Base-by-base conservation (phyloP, 169 alveolate genomes). In the Plasmodium malariae region DNA sequence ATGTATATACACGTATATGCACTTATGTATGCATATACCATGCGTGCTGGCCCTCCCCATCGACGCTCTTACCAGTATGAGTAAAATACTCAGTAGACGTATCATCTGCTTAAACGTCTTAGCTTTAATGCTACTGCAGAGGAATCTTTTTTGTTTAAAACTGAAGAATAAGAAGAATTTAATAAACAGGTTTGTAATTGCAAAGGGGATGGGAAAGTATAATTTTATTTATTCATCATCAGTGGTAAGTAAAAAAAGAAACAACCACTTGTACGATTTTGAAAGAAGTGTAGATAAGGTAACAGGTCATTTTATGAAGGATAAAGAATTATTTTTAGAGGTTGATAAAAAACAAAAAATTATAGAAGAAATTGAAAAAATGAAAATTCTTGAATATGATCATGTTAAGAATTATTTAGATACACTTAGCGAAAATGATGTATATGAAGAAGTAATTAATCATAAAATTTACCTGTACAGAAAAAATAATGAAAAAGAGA, bases 241-340 rank as follows among this genome's bases (percentile, higher is more conserved):
- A n/a, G n/a, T n/a, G n/a, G n/a, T n/a, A n/a, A 19, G 30, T 6
- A 68, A 40, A 34, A 68, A 32, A 14, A 68, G 78, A 68, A 30
- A 68, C 32, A 49, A 24, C 1, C 11, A 43, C 11, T 32, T 74
- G n/a, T 43, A 59, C 12, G 0, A 14, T 2, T 49, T 85, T 12
- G 91, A 85, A 67, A 59, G 91, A 30, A 85, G 91, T 45, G 73
- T 68, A 21, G 91, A 85, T 55, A 85, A 85, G 28, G 91, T 85
- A 9, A 85, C 86, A 6, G 91, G 91, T 0, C 57, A 85, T 40
- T 85, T 85, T 68, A 55, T 85, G 60, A 11, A 32, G 12, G 91
- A 85, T 45, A 85, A 60, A 85, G 91, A 69, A 2, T 60, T 85
- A 43, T 68, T 85, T 70, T 24, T 85, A 69, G 91, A 85, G 24